Evolutionary conservation across 2,329 filamentous ascomycete genomes (phyloP), one percentile per base, ranked within the genome.

Genomic region (Beauveria sp.): DNA sequence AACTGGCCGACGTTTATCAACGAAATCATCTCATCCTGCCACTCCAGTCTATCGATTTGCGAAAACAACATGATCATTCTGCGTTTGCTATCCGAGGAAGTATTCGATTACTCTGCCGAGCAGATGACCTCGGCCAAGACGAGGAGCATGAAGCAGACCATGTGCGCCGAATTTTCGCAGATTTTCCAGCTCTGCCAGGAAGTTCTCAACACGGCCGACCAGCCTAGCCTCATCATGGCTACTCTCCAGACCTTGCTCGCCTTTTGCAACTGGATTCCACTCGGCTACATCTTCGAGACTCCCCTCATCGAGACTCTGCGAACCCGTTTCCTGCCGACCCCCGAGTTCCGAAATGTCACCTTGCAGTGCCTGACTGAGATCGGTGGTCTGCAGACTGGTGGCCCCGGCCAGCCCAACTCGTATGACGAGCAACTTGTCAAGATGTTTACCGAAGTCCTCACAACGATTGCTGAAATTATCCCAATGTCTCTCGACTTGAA

Each of bases 1-100:
- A 96, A 99, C 81, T 99, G 96, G 94, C 94, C 96, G 12, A 96
- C 92, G 22, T 99, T 99, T 77, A 97, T 99, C 83, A 97, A 97
- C 80, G 94, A 99, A 80, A 99, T 99, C 76, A 92, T 99, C 69
- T 89, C 91, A 24, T 93, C 94, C 61, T 97, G 92, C 77, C 92
- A 96, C 73, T 93, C 91, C 67, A 97, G 90, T 76, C 81, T 99
- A 59, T 94, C 93, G 43, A 96, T 99, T 69, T 99, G 96, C 84
- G 94, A 99, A 79, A 99, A 99, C 80, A 99, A 99, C 81, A 99
- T 99, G 94, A 92, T 91, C 66, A 97, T 99, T 68, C 84, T 99
- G 67, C 88, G 94, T 63, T 80, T 99, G 69, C 84, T 99, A 51
- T 99, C 94, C 7, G 94, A 99, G 75, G 94, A 99, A 75, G 93